Evolutionary conservation across 2,329 filamentous ascomycete genomes (phyloP).

Genomic region (Trichocomaceae sp.): DNA sequence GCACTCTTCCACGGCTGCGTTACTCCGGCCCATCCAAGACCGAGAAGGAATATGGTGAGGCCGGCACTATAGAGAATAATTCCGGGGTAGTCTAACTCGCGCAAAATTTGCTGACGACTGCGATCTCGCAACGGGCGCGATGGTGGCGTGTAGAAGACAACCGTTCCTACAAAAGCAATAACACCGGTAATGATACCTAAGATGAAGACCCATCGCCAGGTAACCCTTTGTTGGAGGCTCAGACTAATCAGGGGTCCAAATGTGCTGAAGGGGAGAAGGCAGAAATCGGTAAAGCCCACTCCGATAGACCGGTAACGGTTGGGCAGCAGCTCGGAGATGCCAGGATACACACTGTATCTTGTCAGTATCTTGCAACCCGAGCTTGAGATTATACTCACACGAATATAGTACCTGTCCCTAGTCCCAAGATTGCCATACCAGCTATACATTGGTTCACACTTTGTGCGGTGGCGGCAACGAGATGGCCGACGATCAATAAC

Average conservation of each 20-base stretch:
- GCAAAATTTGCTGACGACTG: background rate
- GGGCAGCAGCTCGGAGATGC: background rate
- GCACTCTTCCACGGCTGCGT: background rate
- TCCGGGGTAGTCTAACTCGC: background rate
- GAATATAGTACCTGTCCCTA: background rate
- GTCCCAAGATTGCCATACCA: background rate
- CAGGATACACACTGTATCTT: background rate
- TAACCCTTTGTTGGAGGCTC: background rate
- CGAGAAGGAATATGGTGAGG: background rate
- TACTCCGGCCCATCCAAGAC: background rate
- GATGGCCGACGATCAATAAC: background rate
- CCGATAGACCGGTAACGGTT: background rate
- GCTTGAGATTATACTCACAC: background rate
- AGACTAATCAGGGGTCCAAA: background rate
- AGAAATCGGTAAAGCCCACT: background rate
- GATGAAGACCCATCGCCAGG: constrained; percentile 4
- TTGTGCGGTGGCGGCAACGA: background rate
- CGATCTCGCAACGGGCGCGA: background rate
- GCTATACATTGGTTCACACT: background rate
- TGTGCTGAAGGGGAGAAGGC: background rate
- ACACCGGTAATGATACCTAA: background rate
- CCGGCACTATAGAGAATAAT: background rate
- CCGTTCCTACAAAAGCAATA: background rate
- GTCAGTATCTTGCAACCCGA: no score
- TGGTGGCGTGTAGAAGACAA: constrained; percentile 5